Evolutionary conservation across 2,329 filamentous ascomycete species (phyloP), one percentile per base, ranked within the genome.

Genomic region (Epichloe elymi): DNA sequence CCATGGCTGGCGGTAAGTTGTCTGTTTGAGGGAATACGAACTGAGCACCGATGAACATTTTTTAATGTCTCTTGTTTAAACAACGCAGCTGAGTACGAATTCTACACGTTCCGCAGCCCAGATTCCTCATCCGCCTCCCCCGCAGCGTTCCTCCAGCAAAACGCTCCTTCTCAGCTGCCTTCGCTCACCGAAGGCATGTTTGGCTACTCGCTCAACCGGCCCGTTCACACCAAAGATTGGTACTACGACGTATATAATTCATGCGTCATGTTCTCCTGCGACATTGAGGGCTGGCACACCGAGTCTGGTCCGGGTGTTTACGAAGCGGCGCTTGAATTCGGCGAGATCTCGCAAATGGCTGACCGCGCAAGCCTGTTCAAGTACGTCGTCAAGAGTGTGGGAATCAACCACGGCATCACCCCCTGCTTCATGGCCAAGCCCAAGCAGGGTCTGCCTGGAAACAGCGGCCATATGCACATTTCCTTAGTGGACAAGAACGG

Each of bases 401-500:
- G 87, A 43, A 85, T 82, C 51, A 85, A 88, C 63, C 87, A 89
- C 65, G 88, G 88, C 58, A 95, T 98, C 63, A 95, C 88, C 0
- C 93, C 93, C 0, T 95, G 88, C 68, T 98, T 98, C 74, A 98
- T 98, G 93, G 93, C 93, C 15, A 98, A 98, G 69, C 93, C 93
- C 3, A 83, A 86, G 57, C 80, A 94, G 60, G 89, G 90, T 0
- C 74, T 97, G 0, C 93, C 93, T 0, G 93, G 93, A 45, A 97
- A 97, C 72, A 93, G 86, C 56, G 93, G 93, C 1, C 93, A 98
- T 65, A 91, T 95, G 76, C 93, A 98, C 66, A 75, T 97, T 55
- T 97, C 91, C 1, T 73, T 98, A 10, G 83, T 91, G 17, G 86
- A 91, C 62, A 75, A 78, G 56, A 70, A 79, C n/a, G 86, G 87